Evolutionary conservation across 2,329 filamentous ascomycete species (phyloP).

Genomic region (Colletotrichum lupini): DNA sequence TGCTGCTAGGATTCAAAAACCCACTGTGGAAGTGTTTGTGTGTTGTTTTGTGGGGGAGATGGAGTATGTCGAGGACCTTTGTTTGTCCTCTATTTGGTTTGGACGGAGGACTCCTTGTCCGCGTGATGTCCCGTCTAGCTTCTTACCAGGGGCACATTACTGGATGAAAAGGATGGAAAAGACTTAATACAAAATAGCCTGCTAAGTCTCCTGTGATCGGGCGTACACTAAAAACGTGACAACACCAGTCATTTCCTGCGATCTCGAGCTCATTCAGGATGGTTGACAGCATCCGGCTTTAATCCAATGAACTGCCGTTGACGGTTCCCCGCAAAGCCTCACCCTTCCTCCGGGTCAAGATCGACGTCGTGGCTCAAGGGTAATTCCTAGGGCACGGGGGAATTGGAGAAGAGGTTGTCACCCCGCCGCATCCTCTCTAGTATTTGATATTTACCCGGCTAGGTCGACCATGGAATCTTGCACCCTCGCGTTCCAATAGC

Average conservation of each 20-base stretch:
- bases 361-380: neutral
- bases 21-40: neutral
- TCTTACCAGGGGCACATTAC: neutral
- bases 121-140: neutral
- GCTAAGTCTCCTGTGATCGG: neutral
- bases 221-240: no score
- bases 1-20: neutral
- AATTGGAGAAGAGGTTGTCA: neutral
- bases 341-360: neutral
- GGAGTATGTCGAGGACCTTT: neutral
- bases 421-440: no score
- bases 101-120: neutral
- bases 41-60: neutral
- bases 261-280: neutral
- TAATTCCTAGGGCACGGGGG: no score
- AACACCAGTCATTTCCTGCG: neutral
- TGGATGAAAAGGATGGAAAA: neutral
- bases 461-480: neutral
- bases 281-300: neutral
- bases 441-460: neutral
- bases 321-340: slow-evolving; percentile 12
- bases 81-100: neutral
- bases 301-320: neutral
- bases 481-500: neutral
- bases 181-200: no score